Conservation (phyloP, 106 monocot species). For the Allium fistulosum region DNA sequence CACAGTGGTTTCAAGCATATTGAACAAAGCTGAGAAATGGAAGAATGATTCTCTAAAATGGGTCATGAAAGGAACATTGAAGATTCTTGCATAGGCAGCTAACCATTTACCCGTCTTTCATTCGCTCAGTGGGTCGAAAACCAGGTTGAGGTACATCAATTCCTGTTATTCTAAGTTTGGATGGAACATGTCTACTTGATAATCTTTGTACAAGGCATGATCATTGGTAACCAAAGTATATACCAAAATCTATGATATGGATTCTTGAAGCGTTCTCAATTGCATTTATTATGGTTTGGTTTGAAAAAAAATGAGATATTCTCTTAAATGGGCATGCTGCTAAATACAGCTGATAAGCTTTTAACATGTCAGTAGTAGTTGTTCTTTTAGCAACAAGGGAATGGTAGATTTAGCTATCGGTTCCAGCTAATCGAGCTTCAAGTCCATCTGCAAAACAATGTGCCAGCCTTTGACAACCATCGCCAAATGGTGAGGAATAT, state of each 20-base stretch:
- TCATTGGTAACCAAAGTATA: slow-evolving; percentile 85
- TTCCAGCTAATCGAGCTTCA: slow-evolving; percentile 81
- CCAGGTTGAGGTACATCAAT: slow-evolving; percentile 82
- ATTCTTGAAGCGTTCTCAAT: slow-evolving; percentile 48
- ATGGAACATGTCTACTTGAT: slow-evolving; percentile 23
- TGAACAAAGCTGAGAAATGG: slow-evolving; percentile 71
- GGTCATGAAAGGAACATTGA: slow-evolving; percentile 61
- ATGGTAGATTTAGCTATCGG: slow-evolving; percentile 65
- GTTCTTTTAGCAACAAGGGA: slow-evolving; percentile 38
- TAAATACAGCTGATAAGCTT: slow-evolving; percentile 65
- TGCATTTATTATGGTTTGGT: slow-evolving; percentile 43
- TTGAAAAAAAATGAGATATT: slow-evolving; percentile 60
- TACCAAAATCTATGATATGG: slow-evolving; percentile 84
- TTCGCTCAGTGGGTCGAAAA: slow-evolving; percentile 62
- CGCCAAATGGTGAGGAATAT: slow-evolving; percentile 61
- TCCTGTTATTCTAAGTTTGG: slow-evolving; percentile 76
- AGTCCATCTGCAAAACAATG: slow-evolving; percentile 73
- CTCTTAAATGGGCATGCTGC: slow-evolving; percentile 70
- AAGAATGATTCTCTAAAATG: slow-evolving; percentile 82
- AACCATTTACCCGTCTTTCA: slow-evolving; percentile 61
- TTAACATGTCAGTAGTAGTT: slow-evolving; percentile 49
- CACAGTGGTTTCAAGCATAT: slow-evolving; percentile 68
- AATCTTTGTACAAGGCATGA: slow-evolving; percentile 69
- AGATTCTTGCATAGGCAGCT: slow-evolving; percentile 50
- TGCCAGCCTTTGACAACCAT: slow-evolving; percentile 69